Evolutionary conservation across 768 basidiomycete species (phyloP), one percentile per base, ranked within the genome.

Genomic region (Paxillus rubicundulus): DNA sequence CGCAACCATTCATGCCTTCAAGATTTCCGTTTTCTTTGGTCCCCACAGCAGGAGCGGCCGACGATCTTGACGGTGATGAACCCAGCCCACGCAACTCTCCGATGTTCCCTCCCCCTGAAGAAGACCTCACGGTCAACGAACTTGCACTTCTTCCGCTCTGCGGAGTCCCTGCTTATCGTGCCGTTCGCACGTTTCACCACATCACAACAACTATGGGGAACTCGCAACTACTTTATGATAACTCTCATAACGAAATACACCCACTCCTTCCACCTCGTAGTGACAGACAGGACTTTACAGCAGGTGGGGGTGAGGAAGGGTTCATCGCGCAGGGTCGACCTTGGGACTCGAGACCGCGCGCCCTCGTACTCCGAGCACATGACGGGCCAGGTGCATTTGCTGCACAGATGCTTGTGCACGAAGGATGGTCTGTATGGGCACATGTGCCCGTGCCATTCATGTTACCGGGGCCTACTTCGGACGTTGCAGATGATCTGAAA

Each of bases 111-210:
- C 39, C 40, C 21, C 52, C 54, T 18, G 46, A 57, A 7, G 50
- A 43, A 30, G 54, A 60, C 20, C 64, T 82, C 27, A 72, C 82
- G 1, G 67, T 92, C 27, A 84, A 87, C 50, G 87, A 93, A 64
- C 80, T 94, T 14, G 86, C 92, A 1, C 78, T 92, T 18, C 75
- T 96, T 0, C 88, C 94, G 2, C 72, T 92, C 2, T 82, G 82
- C 41, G 93, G 88, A 3, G 73, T 96, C 21, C 78, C 85, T n/a
- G 90, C 92, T 0, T 84, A 90, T 61, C 83, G 93, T 13, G 91
- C 90, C 1, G 77, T 92, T 9, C 82, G 87, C 40, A 86, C 87
- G 0, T 81, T 87, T 55, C 71, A 77, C 20, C 69, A 59, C 37
- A 68, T 71, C 13, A 71, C 67, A 12, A 55, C 56, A 36, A 51